phyloP scores from a whole-genome alignment of 2,329 filamentous ascomycete genomes.

The Zarea fungicola region DNA sequence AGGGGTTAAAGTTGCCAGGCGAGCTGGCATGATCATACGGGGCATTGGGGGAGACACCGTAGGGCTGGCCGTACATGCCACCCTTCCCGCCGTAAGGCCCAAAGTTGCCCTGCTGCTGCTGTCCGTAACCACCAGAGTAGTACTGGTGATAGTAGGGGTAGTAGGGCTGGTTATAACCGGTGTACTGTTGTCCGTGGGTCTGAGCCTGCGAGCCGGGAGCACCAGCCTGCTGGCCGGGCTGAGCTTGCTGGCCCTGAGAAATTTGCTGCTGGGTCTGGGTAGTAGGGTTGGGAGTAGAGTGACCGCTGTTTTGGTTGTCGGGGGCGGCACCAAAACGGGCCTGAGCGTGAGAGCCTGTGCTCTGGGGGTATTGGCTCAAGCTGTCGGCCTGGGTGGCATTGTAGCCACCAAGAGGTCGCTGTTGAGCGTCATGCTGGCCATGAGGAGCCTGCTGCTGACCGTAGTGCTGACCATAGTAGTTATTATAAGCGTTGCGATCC shows the following conservation, averaged over 20 bases:
- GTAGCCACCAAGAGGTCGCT: slow-evolving; percentile 75
- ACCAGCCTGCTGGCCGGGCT: slow-evolving; percentile 38
- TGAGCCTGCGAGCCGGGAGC: slow-evolving; percentile 41
- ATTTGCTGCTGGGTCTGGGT: slow-evolving; percentile 44
- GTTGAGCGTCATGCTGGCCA: slow-evolving; percentile 70
- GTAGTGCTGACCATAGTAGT: slow-evolving; percentile 67
- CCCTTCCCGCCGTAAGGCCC: slow-evolving; percentile 48
- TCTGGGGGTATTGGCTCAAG: slow-evolving; percentile 68
- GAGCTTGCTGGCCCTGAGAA: slow-evolving; percentile 37
- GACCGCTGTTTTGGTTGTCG: slow-evolving; percentile 79
- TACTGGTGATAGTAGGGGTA: slow-evolving; percentile 61
- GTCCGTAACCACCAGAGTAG: slow-evolving; percentile 50
- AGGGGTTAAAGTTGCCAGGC: slow-evolving; percentile 50
- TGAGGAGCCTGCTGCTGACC: slow-evolving; percentile 52
- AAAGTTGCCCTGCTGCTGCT: slow-evolving; percentile 48
- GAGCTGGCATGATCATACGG: slow-evolving; percentile 53
- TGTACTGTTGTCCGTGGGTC: slow-evolving; percentile 42
- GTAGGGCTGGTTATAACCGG: slow-evolving; percentile 53
- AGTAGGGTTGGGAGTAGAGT: slow-evolving; percentile 83
- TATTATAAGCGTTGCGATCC: slow-evolving; percentile 69
- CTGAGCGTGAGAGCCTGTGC: slow-evolving; percentile 50
- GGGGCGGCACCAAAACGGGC: slow-evolving; percentile 53
- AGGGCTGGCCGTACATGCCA: slow-evolving; percentile 51
- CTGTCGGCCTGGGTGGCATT: slow-evolving; percentile 58
- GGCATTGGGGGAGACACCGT: slow-evolving; percentile 50